phyloP scores from a whole-genome alignment of 2,329 filamentous ascomycete species.

The Sporothrix phasma region DNA sequence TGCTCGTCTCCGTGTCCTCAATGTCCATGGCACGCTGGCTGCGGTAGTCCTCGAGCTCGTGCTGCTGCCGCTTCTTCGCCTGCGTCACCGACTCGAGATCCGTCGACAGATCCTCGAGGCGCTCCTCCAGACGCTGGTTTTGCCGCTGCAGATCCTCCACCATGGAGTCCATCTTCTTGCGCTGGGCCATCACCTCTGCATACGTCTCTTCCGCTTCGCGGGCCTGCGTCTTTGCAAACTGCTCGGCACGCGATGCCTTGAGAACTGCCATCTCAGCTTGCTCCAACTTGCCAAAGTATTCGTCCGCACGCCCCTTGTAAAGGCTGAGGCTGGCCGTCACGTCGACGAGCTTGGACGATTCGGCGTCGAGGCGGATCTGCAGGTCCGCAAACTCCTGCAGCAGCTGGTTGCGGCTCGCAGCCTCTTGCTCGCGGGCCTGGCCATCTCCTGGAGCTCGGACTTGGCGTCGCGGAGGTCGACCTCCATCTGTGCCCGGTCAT shows the following conservation, averaged over 20 bases:
- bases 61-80: constrained; percentile 87
- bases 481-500: constrained; percentile 68
- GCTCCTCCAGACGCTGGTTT: constrained; percentile 82
- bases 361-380: constrained; percentile 84
- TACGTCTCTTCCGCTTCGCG: constrained; percentile 87
- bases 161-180: constrained; percentile 76
- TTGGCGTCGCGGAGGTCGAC: constrained; percentile 76
- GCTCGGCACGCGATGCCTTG: constrained; percentile 82
- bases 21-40: constrained; percentile 92
- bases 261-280: constrained; percentile 93
- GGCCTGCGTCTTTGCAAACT: constrained; percentile 84
- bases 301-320: constrained; percentile 86
- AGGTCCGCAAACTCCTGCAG: constrained; percentile 88
- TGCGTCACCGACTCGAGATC: constrained; percentile 79
- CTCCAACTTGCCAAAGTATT: constrained; percentile 95
- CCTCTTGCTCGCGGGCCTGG: constrained; percentile 72
- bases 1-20: constrained; percentile 88
- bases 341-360: constrained; percentile 75
- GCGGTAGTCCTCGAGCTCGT: constrained; percentile 95
- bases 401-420: constrained; percentile 76
- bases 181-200: constrained; percentile 81
- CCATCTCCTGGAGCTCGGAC: constrained; percentile 76
- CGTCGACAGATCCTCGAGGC: constrained; percentile 80
- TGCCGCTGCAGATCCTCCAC: constrained; percentile 87
- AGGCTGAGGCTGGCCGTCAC: constrained; percentile 73